A percentile compares a stretch with the other conserved stretches of the same genome.
These are phyloP conservation scores for Patellaria atrata DNA, from an alignment of 495 filamentous ascomycete species.

Conservation along the genomic window DNA sequence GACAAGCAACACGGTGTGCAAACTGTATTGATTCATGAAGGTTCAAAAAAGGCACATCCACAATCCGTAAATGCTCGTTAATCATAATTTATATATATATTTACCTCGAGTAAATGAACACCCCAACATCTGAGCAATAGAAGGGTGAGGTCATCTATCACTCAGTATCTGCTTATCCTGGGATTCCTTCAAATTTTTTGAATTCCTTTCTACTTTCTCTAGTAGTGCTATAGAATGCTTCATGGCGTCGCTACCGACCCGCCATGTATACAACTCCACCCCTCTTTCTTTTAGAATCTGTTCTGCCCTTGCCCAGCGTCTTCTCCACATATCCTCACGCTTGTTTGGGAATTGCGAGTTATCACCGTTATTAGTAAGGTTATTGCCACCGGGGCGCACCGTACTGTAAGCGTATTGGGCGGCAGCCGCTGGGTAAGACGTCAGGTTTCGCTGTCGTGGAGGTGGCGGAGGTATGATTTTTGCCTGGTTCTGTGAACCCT, in stretches of 20 bases:
- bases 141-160: too few species aligned
- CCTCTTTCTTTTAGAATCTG: constrained; percentile 50
- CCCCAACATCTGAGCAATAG: too few species aligned
- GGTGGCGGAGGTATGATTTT: constrained; percentile 25
- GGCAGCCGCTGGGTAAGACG: constrained; percentile 32
- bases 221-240: constrained; percentile 40
- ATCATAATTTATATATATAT: too few species aligned
- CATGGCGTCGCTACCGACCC: constrained; percentile 65
- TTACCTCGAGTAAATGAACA: too few species aligned
- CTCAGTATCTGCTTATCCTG: too few species aligned
- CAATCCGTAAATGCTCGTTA: too few species aligned
- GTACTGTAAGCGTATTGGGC: constrained; percentile 29
- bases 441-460: constrained; percentile 21
- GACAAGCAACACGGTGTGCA: too few species aligned
- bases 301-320: constrained; percentile 62
- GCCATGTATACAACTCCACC: constrained; percentile 71
- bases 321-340: constrained; percentile 70
- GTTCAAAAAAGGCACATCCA: too few species aligned
- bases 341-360: constrained; percentile 39
- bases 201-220: too few species aligned
- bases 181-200: too few species aligned
- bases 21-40: too few species aligned
- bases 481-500: background rate
- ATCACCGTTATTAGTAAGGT: constrained; percentile 6
- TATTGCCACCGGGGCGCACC: constrained; percentile 8